Conservation (phyloP, 148 eudicot genomes). For the Rhododendron molle region DNA sequence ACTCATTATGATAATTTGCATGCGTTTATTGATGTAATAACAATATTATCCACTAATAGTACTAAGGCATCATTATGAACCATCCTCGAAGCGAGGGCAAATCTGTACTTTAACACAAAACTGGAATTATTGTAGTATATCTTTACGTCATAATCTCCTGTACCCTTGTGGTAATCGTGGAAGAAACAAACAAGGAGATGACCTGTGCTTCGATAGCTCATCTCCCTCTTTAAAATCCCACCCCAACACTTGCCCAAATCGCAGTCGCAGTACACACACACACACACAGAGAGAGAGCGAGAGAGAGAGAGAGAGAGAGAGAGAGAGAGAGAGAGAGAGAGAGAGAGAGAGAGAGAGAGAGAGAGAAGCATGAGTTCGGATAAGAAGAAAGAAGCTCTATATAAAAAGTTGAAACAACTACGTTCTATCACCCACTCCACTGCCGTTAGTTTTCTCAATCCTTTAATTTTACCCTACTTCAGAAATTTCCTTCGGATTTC, state of each 20-base stretch:
- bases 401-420: conserved; percentile 79
- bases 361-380: conserved; percentile 29
- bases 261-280: too few relatives aligned
- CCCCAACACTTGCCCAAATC: background rate
- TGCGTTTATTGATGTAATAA: too few relatives aligned
- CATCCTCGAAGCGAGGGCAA: conserved; percentile 2
- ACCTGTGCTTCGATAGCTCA: conserved; percentile 13
- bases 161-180: conserved; percentile 25
- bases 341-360: background rate
- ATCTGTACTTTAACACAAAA: background rate
- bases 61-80: background rate
- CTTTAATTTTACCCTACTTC: background rate
- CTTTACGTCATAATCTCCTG: conserved; percentile 14
- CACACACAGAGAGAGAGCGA: too few relatives aligned
- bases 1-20: too few relatives aligned
- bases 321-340: too few relatives aligned
- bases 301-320: too few relatives aligned
- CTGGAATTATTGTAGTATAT: background rate
- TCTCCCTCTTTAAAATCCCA: conserved; percentile 17
- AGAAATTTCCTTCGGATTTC: background rate
- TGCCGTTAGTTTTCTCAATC: conserved; percentile 50
- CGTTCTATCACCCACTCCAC: conserved; percentile 86
- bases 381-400: conserved; percentile 52
- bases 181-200: conserved; percentile 22
- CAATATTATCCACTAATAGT: background rate